phyloP scores from a whole-genome alignment of 306 rosid species.

The Abrus precatorius region DNA sequence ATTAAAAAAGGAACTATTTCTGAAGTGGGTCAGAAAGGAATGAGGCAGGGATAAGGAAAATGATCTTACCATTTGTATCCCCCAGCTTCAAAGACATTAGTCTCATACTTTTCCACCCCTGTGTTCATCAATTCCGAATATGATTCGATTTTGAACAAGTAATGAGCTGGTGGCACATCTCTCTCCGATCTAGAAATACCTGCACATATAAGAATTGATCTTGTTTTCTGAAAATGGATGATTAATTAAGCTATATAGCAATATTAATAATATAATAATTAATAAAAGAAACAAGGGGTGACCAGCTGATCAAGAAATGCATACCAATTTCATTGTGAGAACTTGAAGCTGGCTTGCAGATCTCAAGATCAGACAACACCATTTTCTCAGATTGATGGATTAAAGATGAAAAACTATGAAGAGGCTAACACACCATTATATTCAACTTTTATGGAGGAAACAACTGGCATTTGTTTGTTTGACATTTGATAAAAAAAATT shows the following conservation, averaged over 20 bases:
- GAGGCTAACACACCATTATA: neutral
- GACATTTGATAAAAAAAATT: neutral
- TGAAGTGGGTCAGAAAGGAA: neutral
- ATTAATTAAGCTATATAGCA: neutral
- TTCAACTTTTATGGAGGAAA: neutral
- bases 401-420: neutral
- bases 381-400: neutral
- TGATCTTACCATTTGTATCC: slow-evolving; percentile 9
- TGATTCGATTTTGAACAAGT: slow-evolving; percentile 26
- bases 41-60: neutral
- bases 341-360: neutral
- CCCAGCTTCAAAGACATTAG: slow-evolving; percentile 2
- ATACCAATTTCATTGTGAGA: slow-evolving; percentile 3
- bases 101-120: neutral
- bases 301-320: neutral
- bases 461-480: neutral
- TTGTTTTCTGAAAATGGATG: too few relatives aligned
- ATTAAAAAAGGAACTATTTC: neutral
- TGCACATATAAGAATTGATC: neutral
- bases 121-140: slow-evolving; percentile 9
- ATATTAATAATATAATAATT: neutral
- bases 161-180: slow-evolving; percentile 15
- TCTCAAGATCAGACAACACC: neutral
- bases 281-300: neutral
- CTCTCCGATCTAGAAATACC: neutral